Percentiles rank a stretch among this genome's conserved stretches.
Evolutionary conservation across 345 rosid species (phyloP).

Genomic region (Iberis pinnata): DNA sequence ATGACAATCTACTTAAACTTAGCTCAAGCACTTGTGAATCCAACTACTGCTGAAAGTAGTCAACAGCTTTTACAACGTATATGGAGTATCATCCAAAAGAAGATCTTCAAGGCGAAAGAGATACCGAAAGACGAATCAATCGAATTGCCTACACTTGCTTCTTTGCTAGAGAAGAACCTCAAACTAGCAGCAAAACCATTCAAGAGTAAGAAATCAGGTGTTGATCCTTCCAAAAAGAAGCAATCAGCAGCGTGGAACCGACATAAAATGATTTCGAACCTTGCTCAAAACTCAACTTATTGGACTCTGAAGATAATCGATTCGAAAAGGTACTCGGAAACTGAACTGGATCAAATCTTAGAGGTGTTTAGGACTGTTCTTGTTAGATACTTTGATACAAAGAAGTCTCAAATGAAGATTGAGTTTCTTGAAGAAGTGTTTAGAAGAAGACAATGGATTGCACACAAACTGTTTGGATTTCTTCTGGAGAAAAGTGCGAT

Average conservation of each 20-base stretch:
- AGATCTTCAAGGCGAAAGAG: constrained; percentile 74
- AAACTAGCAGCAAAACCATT: constrained; percentile 86
- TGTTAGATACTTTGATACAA: constrained; percentile 61
- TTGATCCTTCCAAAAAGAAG: constrained; percentile 57
- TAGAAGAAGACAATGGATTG: constrained; percentile 70
- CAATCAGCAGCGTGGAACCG: constrained; percentile 64
- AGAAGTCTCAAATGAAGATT: constrained; percentile 65
- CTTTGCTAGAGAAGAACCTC: constrained; percentile 66
- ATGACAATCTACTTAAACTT: constrained; percentile 71
- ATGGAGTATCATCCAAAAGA: constrained; percentile 89
- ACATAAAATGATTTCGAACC: constrained; percentile 57
- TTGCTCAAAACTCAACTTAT: constrained; percentile 67
- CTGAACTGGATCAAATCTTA: constrained; percentile 51
- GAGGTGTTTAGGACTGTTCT: constrained; percentile 44
- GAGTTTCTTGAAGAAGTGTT: constrained; percentile 74
- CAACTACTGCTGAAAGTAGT: constrained; percentile 66
- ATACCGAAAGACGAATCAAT: constrained; percentile 54
- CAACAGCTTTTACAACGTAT: constrained; percentile 87
- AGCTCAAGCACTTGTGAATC: constrained; percentile 73
- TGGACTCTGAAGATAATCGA: constrained; percentile 80
- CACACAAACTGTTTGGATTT: constrained; percentile 47
- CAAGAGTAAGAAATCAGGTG: constrained; percentile 65
- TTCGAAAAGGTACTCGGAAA: constrained; percentile 43
- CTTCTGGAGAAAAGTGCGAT: constrained; percentile 53
- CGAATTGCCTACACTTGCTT: constrained; percentile 43